Evolutionary conservation across 2,329 filamentous ascomycete species (phyloP).

Genomic region (Colletotrichum sp.): DNA sequence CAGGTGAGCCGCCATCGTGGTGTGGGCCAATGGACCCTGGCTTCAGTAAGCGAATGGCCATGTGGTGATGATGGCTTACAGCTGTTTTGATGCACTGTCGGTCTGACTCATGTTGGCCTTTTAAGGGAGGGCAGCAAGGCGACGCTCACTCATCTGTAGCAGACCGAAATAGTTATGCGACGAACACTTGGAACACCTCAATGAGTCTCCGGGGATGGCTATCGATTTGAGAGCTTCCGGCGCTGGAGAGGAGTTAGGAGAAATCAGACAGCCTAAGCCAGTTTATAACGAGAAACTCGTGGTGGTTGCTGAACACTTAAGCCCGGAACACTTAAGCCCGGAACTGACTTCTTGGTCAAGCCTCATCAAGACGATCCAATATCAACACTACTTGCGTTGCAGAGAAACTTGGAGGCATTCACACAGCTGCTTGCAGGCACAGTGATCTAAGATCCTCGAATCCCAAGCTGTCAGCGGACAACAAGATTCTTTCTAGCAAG

Average conservation of each 20-base stretch:
- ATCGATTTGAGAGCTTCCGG: neutral
- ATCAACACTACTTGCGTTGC: neutral
- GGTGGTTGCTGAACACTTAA: neutral
- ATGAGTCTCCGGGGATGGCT: neutral
- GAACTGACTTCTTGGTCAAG: neutral
- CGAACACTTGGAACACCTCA: neutral
- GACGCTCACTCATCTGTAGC: accelerated
- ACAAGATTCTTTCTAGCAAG: neutral
- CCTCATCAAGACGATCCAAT: neutral
- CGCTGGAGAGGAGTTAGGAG: neutral
- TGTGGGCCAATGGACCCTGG: neutral
- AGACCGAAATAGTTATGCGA: neutral
- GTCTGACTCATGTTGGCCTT: neutral
- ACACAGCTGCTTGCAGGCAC: accelerated
- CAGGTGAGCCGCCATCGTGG: neutral
- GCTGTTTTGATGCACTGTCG: neutral
- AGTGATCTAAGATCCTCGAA: accelerated
- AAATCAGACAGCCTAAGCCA: neutral
- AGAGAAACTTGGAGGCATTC: accelerated
- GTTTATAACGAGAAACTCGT: neutral
- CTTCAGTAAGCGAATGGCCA: neutral
- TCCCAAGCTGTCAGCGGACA: neutral
- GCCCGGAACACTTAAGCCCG: accelerated
- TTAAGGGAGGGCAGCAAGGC: neutral
- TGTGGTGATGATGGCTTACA: neutral